Evolutionary conservation across 2,329 filamentous ascomycete species (phyloP).

Genomic region (Fusarium sp.): DNA sequence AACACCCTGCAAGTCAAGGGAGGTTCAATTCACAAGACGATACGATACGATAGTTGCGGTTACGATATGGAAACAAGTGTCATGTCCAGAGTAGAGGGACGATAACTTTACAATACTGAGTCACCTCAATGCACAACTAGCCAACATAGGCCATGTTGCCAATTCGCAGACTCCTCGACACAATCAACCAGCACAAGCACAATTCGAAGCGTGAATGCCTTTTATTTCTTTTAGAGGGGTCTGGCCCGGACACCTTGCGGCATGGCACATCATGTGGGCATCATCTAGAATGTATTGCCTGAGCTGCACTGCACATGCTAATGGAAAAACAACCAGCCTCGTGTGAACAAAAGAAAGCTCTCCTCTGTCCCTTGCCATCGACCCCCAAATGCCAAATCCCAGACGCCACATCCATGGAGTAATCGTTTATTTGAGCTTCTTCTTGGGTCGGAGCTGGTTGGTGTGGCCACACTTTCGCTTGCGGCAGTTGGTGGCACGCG

Average conservation of each 20-base stretch:
- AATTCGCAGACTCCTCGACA: neutral
- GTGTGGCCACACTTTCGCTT: conserved; percentile 99
- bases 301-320: conserved; percentile 54
- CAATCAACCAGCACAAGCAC: neutral
- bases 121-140: too few species aligned
- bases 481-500: conserved; percentile 99
- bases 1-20: conserved; percentile 13
- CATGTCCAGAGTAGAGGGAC: too few species aligned
- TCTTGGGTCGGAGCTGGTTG: conserved; percentile 99
- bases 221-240: conserved; percentile 37
- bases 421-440: conserved; percentile 89
- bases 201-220: conserved; percentile 39
- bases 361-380: conserved; percentile 51
- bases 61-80: too few species aligned
- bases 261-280: conserved; percentile 47
- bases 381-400: conserved; percentile 56
- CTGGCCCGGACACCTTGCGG: conserved; percentile 37
- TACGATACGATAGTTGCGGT: neutral
- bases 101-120: too few species aligned
- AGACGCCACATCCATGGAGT: conserved; percentile 58
- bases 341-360: conserved; percentile 50
- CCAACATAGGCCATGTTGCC: too few species aligned
- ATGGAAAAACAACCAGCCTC: conserved; percentile 55
- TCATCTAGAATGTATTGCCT: conserved; percentile 54
- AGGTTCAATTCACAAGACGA: neutral